Evolutionary conservation across 2,329 filamentous ascomycete species (phyloP).

Genomic region (Leptographium flavum): DNA sequence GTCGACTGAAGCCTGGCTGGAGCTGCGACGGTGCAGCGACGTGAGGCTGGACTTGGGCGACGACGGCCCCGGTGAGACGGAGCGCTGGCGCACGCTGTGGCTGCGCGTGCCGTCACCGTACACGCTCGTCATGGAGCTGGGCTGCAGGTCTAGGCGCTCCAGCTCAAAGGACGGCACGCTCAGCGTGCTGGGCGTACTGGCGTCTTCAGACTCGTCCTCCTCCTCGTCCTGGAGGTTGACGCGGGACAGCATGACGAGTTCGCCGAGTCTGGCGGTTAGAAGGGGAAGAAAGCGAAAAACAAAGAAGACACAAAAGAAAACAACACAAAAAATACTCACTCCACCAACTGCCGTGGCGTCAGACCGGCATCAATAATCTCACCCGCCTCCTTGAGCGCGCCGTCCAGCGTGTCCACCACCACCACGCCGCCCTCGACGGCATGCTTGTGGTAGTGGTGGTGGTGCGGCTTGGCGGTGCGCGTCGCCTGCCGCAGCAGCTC

Average conservation of each 20-base stretch:
- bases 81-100: constrained; percentile 17
- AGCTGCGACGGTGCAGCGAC: constrained; percentile 16
- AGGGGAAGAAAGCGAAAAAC: not conserved
- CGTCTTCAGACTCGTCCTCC: constrained; percentile 13
- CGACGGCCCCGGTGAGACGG: constrained; percentile 10
- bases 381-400: constrained; percentile 69
- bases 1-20: constrained; percentile 16
- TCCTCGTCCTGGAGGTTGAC: constrained; percentile 25
- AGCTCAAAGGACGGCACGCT: constrained; percentile 4
- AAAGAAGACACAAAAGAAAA: not conserved
- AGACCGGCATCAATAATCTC: constrained; percentile 73
- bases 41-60: constrained; percentile 4
- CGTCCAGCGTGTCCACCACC: constrained; percentile 64
- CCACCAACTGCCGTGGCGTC: constrained; percentile 61
- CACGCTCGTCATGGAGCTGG: constrained; percentile 26
- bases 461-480: constrained; percentile 20
- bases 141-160: constrained; percentile 8
- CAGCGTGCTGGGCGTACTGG: constrained; percentile 2
- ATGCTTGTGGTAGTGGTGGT: constrained; percentile 52
- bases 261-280: constrained; percentile 45
- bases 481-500: constrained; percentile 55
- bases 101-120: constrained; percentile 10
- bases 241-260: constrained; percentile 51
- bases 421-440: constrained; percentile 50
- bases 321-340: constrained; percentile 30